Evolutionary conservation across 2,329 filamentous ascomycete genomes (phyloP), one percentile per base, ranked within the genome.

Genomic region (Tolypocladium paradoxum): DNA sequence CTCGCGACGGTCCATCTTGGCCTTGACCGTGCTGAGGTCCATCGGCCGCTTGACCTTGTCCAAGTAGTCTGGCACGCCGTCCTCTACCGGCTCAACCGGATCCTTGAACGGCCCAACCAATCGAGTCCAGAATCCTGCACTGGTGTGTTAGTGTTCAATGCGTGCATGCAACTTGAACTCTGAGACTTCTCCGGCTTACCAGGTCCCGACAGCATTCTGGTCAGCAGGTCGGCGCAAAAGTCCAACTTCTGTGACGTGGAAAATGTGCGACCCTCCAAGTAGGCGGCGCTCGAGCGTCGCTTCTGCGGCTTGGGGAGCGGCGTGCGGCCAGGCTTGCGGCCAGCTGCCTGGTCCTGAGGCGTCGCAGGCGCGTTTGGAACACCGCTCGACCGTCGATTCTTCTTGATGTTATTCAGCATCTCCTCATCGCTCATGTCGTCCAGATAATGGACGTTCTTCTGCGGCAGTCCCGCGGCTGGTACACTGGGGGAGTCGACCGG

Each of bases 41-140:
- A 85, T 84, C 0, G 82, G 82, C 49, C 70, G 73, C 65, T 77
- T 79, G 54, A 85, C 69, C 61, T 82, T 82, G 12, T 79, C 73
- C 24, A 82, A 68, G 65, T 85, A 85, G 61, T 84, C 80, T 2
- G 80, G 81, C 2, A 83, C 78, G 20, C 76, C 76, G 57, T 84
- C 79, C 37, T 73, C 70, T 3, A 68, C 61, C 0, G 81, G 81
- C 54, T 81, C 74, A 7, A 84, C 81, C 0, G 81, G 76, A 27
- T 83, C 75, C 46, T 75, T 76, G 65, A 85, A 84, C 0, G 80
- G 79, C 0, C 79, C 79, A 3, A 84, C 81, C 0, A 84, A 72
- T n/a, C 81, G 77, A 0, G 82, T 84, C 82, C 82, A 85, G 64
- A 82, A 84, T 7, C 82, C 81, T 82, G 51, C 27, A 2, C 18